These are phyloP conservation scores for Exophiala phaeomuriformis DNA, from an alignment of 2,329 filamentous ascomycete genomes.

Conservation along the genomic window DNA sequence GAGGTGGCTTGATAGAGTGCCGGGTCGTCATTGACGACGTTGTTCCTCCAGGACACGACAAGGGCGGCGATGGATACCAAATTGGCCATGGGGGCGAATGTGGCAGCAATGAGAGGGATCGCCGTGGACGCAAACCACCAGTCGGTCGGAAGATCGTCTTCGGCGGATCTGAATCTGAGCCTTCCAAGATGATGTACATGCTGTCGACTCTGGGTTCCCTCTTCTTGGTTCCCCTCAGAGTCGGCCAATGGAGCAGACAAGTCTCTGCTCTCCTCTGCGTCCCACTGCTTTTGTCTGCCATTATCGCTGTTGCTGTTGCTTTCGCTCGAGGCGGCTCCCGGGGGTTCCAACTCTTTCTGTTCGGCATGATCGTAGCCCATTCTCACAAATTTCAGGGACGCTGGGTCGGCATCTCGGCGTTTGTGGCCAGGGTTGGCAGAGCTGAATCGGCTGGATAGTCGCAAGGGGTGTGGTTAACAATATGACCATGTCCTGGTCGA, in stretches of 20 bases:
- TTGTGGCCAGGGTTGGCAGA: not conserved
- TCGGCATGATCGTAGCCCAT: conserved; percentile 22
- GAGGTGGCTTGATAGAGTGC: conserved; percentile 44
- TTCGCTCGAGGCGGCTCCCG: conserved; percentile 5
- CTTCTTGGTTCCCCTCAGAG: conserved; percentile 9
- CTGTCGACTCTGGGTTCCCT: conserved; percentile 2
- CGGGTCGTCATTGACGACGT: conserved; percentile 38
- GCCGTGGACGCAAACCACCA: conserved; percentile 48
- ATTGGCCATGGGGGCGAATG: conserved; percentile 77
- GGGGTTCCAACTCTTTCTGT: conserved; percentile 16
- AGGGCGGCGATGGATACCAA: conserved; percentile 80
- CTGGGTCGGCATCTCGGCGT: conserved; percentile 4
- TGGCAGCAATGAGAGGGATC: conserved; percentile 72
- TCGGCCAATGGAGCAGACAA: conserved; percentile 7
- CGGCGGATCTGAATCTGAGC: conserved; percentile 34
- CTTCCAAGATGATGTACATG: conserved; percentile 17
- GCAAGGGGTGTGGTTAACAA: too few relatives aligned
- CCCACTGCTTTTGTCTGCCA: conserved; percentile 10
- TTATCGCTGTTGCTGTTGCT: conserved; percentile 6
- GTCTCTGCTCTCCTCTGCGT: conserved; percentile 6
- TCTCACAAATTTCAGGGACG: conserved; percentile 5
- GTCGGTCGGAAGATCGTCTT: conserved; percentile 38
- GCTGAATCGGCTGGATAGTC: not conserved
- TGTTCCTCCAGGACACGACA: conserved; percentile 66
- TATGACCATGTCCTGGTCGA: too few relatives aligned